These are phyloP conservation scores for Aureobasidium sp. DNA, from an alignment of 2,329 filamentous ascomycete genomes.

Conservation along the genomic window DNA sequence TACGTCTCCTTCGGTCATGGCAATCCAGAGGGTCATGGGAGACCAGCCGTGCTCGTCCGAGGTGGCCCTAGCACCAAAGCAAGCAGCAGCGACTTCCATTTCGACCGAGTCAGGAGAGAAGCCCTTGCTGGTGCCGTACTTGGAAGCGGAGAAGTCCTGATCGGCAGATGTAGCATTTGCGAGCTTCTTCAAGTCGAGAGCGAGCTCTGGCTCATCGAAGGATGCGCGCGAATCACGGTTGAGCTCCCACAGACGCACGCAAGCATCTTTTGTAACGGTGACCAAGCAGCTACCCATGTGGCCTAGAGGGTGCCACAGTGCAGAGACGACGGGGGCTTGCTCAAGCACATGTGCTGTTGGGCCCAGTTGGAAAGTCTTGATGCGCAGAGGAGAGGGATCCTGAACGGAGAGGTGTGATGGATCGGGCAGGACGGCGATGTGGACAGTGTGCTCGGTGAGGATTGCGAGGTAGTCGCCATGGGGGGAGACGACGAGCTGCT, in stretches of 20 bases:
- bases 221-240: conserved; percentile 77
- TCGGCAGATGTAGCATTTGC: conserved; percentile 74
- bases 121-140: conserved; percentile 63
- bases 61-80: conserved; percentile 60
- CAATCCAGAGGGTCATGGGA: conserved; percentile 91
- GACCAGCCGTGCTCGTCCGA: conserved; percentile 66
- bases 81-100: conserved; percentile 87
- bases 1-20: conserved; percentile 88
- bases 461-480: conserved; percentile 75
- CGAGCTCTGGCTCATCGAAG: conserved; percentile 73
- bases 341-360: conserved; percentile 87
- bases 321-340: conserved; percentile 69
- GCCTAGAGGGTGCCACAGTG: conserved; percentile 87
- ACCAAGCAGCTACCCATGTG: conserved; percentile 74
- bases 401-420: conserved; percentile 63
- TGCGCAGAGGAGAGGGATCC: conserved; percentile 61
- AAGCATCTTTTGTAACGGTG: conserved; percentile 79
- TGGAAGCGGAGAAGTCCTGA: conserved; percentile 73
- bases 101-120: conserved; percentile 87
- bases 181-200: conserved; percentile 82
- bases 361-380: conserved; percentile 85
- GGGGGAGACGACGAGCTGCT: conserved; percentile 77
- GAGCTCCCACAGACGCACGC: conserved; percentile 85
- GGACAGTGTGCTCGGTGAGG: conserved; percentile 76
- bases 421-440: conserved; percentile 79